Evolutionary conservation across 257 asterid species (phyloP), one percentile per base, ranked within the genome.

Genomic region (Oldenlandia corymbosa): DNA sequence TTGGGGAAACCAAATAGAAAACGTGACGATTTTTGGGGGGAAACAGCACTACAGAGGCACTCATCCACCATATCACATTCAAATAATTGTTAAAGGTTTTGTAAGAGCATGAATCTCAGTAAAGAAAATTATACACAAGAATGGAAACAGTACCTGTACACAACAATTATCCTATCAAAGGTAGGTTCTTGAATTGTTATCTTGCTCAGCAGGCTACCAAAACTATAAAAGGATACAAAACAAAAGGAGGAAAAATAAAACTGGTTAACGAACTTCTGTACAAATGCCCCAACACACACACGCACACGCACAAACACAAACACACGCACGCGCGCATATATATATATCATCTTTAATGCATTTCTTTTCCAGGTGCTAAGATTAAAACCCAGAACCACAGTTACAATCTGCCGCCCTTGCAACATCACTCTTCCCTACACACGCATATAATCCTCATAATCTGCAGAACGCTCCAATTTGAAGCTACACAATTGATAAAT

Each of bases 111-210:
- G n/a, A 49, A 2, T 24, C 34, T 20, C 32, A 28, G 12, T 41
- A 26, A 24, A 24, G 37, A 24, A 24, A 5, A 24, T 26, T 17
- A 11, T 41, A n/a, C 42, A n/a, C 30, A 41, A 60, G 10, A 45
- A 24, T 28, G 52, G 67, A 67, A 68, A 20, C 17, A 62, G 58
- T 87, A 92, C 99, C 99, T 89, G 94, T 92, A 92, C 70, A 92
- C 84, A 73, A 92, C 97, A 61, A 89, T 92, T 71, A 92, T 89
- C 89, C 99, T 80, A 79, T 92, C 99, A 74, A 92, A 89, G 34
- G 99, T 89, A 43, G 99, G 99, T 69, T 92, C 97, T 78, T 92
- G 99, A 74, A 92, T 89, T 56, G 94, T 83, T 74, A 79, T 80
- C 73, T 83, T 77, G 74, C 85, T 79, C 66, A 78, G 57, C 74